phyloP scores from a whole-genome alignment of 1,139 yeast species.

The Pichia terricola region DNA sequence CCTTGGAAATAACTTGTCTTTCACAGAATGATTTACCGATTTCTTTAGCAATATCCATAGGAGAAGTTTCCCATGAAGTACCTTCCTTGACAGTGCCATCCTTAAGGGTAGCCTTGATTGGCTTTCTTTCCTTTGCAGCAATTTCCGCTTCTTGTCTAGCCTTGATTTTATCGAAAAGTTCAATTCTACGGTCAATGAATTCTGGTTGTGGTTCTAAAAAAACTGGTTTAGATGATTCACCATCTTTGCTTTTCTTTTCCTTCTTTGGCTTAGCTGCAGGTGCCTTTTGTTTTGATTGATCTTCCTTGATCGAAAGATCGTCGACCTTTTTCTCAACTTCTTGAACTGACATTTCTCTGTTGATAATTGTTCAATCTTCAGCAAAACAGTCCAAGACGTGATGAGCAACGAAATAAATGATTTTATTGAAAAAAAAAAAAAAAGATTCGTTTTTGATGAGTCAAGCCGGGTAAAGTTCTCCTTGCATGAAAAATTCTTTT shows the following conservation, averaged over 20 bases:
- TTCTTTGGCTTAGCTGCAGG: slow-evolving; percentile 14
- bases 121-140: slow-evolving; percentile 46
- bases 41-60: slow-evolving; percentile 72
- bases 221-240: slow-evolving; percentile 31
- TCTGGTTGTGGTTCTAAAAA: slow-evolving; percentile 70
- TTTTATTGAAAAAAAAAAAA: too few relatives aligned
- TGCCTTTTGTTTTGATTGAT: not conserved
- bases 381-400: too few relatives aligned
- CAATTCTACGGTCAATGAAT: slow-evolving; percentile 70
- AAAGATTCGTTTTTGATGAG: too few relatives aligned
- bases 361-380: too few relatives aligned
- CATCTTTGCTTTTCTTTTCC: slow-evolving; percentile 23
- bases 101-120: slow-evolving; percentile 73
- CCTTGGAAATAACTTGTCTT: slow-evolving; percentile 84
- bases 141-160: slow-evolving; percentile 66
- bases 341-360: slow-evolving; percentile 18
- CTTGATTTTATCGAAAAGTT: slow-evolving; percentile 73
- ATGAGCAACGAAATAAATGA: too few relatives aligned
- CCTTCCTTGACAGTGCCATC: slow-evolving; percentile 80
- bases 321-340: slow-evolving; percentile 46
- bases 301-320: slow-evolving; percentile 34
- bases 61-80: slow-evolving; percentile 81
- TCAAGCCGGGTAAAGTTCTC: too few relatives aligned
- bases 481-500: too few relatives aligned
- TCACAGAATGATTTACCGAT: slow-evolving; percentile 87